Evolutionary conservation across 2,329 filamentous ascomycete genomes (phyloP).

Genomic region (Cercospora brassicicola): DNA sequence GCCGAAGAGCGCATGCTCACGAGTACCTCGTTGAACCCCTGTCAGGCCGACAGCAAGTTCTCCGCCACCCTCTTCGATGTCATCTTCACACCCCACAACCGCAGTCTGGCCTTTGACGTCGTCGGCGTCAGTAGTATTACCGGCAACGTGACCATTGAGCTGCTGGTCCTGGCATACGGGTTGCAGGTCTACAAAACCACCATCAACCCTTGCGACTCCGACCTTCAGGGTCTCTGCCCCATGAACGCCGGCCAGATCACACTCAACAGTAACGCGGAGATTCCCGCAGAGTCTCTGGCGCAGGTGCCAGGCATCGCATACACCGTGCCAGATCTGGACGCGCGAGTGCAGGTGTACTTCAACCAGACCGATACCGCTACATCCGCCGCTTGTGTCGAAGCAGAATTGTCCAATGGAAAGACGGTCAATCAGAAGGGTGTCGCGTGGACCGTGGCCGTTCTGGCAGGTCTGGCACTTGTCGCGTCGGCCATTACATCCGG

Average conservation of each 20-base stretch:
- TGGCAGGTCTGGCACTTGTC: constrained; percentile 78
- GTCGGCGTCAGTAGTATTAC: constrained; percentile 80
- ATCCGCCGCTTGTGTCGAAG: constrained; percentile 82
- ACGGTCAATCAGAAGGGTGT: constrained; percentile 87
- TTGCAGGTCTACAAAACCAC: constrained; percentile 66
- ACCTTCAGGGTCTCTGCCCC: constrained; percentile 77
- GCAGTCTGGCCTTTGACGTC: constrained; percentile 70
- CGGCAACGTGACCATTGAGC: constrained; percentile 75
- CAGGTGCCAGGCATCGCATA: constrained; percentile 82
- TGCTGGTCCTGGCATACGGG: constrained; percentile 79
- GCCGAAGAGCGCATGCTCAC: constrained; percentile 66
- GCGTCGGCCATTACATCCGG: constrained; percentile 87
- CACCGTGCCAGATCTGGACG: constrained; percentile 86
- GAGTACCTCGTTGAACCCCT: constrained; percentile 81
- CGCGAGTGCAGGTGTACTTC: constrained; percentile 77
- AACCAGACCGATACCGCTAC: constrained; percentile 64
- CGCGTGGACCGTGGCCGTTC: constrained; percentile 84
- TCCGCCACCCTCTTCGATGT: constrained; percentile 88
- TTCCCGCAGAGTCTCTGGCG: constrained; percentile 59
- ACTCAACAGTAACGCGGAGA: constrained; percentile 67
- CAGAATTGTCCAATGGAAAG: constrained; percentile 83
- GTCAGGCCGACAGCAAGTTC: constrained; percentile 80
- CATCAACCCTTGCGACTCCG: constrained; percentile 72
- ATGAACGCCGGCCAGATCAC: constrained; percentile 84
- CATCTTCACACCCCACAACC: constrained; percentile 73